Conservation (phyloP, 164 flowering plant genomes). For the Brasenia schreberi region DNA sequence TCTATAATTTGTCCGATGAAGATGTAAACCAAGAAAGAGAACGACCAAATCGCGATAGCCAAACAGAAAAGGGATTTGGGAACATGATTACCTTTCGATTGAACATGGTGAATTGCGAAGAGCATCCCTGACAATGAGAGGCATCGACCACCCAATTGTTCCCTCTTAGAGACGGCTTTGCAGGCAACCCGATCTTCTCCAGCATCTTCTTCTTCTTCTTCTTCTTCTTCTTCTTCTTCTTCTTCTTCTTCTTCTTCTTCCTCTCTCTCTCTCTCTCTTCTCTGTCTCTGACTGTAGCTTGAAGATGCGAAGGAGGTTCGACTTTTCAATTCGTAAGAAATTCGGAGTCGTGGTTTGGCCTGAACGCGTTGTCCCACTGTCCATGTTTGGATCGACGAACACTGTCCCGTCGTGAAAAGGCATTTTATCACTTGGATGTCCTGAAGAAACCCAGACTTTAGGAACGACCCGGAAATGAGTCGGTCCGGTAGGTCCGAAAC, state of each 20-base stretch:
- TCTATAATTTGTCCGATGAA: neutral
- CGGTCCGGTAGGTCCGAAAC: no score
- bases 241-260: neutral
- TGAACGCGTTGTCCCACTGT: no score
- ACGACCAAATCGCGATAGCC: slow-evolving; percentile 1
- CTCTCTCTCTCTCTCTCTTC: neutral
- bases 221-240: neutral
- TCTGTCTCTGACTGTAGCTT: neutral
- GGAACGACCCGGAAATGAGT: no score
- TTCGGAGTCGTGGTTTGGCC: no score
- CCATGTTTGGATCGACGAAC: no score
- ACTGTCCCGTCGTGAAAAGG: no score
- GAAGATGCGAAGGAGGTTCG: no score
- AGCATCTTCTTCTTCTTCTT: slow-evolving; percentile 33
- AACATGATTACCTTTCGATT: slow-evolving; percentile 65
- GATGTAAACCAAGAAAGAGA: neutral
- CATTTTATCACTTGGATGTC: no score
- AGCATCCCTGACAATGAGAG: slow-evolving; percentile 92
- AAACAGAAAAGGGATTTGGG: neutral
- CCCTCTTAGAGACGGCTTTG: slow-evolving; percentile 75
- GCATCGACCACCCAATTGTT: slow-evolving; percentile 88
- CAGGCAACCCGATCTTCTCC: slow-evolving; percentile 94
- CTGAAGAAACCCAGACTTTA: no score
- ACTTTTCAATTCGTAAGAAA: no score
- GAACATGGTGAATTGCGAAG: slow-evolving; percentile 91